Percentiles rank a stretch among this genome's conserved stretches.
phyloP scores from a whole-genome alignment of 257 asterid species.

The Paulownia fortunei region DNA sequence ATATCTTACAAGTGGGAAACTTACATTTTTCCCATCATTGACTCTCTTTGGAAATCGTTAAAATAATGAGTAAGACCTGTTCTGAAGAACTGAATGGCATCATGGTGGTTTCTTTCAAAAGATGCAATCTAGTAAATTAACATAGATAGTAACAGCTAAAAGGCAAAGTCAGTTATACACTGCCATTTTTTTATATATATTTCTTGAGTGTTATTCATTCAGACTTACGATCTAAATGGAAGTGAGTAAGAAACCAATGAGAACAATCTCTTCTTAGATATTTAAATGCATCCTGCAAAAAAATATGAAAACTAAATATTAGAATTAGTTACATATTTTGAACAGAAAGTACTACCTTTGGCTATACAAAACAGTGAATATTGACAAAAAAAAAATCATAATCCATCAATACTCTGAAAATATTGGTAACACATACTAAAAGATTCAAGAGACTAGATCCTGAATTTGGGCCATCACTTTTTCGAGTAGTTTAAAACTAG shows the following conservation, averaged over 20 bases:
- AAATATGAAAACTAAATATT: slow-evolving; percentile 21
- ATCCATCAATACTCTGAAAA: background rate
- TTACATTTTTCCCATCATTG: slow-evolving; percentile 9
- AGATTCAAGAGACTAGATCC: background rate
- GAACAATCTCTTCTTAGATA: slow-evolving; percentile 87
- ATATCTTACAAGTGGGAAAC: background rate
- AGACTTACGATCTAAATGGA: slow-evolving; percentile 95
- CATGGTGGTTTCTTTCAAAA: background rate
- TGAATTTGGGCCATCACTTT: background rate
- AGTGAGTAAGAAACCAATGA: slow-evolving; percentile 95
- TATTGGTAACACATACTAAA: background rate
- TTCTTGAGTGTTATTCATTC: background rate
- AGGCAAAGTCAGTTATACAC: slow-evolving; percentile 9
- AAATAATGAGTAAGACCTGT: background rate
- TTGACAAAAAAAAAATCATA: background rate
- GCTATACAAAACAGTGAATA: background rate
- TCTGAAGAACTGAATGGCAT: background rate
- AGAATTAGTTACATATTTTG: background rate
- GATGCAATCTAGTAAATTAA: background rate
- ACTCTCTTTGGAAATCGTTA: background rate
- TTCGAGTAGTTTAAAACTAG: slow-evolving; percentile 9
- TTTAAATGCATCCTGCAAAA: slow-evolving; percentile 91
- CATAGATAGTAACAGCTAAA: slow-evolving; percentile 4
- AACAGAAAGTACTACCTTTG: slow-evolving; percentile 7
- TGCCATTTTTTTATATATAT: background rate